A percentile compares a stretch with the other conserved stretches of the same genome.
These are phyloP conservation scores for Pleurotus eryngii DNA, from an alignment of 768 basidiomycete genomes.

Conservation along the genomic window DNA sequence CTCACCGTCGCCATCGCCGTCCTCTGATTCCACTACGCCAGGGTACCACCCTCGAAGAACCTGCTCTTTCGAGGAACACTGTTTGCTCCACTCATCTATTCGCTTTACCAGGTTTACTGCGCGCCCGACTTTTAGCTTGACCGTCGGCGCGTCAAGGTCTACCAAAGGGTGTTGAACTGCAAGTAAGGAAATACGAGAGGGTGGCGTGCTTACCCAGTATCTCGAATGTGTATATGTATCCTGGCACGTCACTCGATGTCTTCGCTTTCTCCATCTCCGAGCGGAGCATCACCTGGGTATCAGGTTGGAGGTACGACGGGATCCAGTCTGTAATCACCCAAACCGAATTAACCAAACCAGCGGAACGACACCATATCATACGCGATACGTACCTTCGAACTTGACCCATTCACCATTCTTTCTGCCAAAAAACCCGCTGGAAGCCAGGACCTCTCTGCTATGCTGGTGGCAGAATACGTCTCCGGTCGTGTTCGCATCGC, in stretches of 20 bases:
- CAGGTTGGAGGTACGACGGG: slow-evolving; percentile 55
- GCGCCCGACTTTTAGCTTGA: slow-evolving; percentile 79
- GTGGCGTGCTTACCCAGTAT: slow-evolving; percentile 54
- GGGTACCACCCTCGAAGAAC: slow-evolving; percentile 77
- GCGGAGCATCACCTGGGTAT: slow-evolving; percentile 57
- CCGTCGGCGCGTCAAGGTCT: slow-evolving; percentile 26
- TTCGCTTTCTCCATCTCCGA: slow-evolving; percentile 48
- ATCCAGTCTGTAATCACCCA: slow-evolving; percentile 55
- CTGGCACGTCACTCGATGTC: slow-evolving; percentile 40
- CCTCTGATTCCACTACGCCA: slow-evolving; percentile 17
- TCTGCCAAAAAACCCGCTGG: slow-evolving; percentile 56
- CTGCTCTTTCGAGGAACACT: slow-evolving; percentile 75
- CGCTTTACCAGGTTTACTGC: slow-evolving; percentile 71
- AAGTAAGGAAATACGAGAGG: neutral
- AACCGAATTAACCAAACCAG: neutral
- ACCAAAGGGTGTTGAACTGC: neutral
- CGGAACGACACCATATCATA: neutral
- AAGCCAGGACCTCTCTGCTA: slow-evolving; percentile 46
- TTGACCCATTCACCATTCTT: slow-evolving; percentile 46
- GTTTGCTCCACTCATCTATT: slow-evolving; percentile 78
- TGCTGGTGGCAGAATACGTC: slow-evolving; percentile 64
- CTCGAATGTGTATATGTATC: slow-evolving; percentile 83
- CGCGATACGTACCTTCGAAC: slow-evolving; percentile 47
- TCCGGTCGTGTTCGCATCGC: slow-evolving; percentile 15
- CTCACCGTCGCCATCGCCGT: slow-evolving; percentile 19